Evolutionary conservation across 257 asterid species (phyloP), one percentile per base, ranked within the genome.

Genomic region (Coffea canephora): DNA sequence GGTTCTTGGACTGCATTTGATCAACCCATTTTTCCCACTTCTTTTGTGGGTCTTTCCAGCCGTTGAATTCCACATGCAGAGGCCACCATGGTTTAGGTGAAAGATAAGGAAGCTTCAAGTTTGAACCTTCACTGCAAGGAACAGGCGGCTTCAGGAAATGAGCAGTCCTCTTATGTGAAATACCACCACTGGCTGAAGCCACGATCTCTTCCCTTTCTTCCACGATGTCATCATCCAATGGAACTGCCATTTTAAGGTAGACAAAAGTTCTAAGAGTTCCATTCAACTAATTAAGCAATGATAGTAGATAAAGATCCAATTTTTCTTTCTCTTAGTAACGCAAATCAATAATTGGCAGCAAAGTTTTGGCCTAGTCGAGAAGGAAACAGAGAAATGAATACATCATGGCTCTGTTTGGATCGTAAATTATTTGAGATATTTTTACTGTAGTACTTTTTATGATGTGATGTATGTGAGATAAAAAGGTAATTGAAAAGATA

Each of bases 141-240:
- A 70, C 84, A 16, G 69, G 21, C 39, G 86, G 79, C 46, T 69
- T 81, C 76, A 88, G 71, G 76, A 88, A 86, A 73, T 79, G 75
- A 71, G 87, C 85, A 34, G 16, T 74, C 77, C 84, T 83, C 8
- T 31, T 36, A 12, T 27, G 73, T 71, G 83, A 82, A 2, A 71
- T 31, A 15, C 87, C 87, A 4, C 86, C 91, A 18, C 75, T 77
- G 14, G 83, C 83, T 43, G 91, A 84, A 27, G 80, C 82, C 90
- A 84, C 82, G 6, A 81, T 12, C 84, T 79, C 90, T 64, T 86
- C 65, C 48, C 87, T 82, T 50, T 73, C 83, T 21, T 76, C 84
- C 39, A 86, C 25, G n/a, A 74, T 67, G 36, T 48, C 41, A 52
- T 80, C 80, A 50, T 71, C 71, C 86, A 6, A 39, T 62, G 79